These are phyloP conservation scores for Trypanosoma avium DNA, from an alignment of 208 protist genomes.

Conservation along the genomic window DNA sequence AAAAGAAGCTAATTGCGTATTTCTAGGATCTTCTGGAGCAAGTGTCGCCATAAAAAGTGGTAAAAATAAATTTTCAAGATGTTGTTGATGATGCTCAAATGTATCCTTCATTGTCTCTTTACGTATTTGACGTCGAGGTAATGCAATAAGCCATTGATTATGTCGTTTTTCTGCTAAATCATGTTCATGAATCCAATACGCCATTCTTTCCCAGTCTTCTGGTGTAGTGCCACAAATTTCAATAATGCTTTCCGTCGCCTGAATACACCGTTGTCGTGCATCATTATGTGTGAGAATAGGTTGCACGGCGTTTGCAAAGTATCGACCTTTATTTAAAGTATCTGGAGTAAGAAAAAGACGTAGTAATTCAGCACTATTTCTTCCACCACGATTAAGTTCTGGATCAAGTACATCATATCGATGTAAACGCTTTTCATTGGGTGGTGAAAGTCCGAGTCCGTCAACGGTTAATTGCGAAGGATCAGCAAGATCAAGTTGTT, in stretches of 20 bases:
- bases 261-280: conserved; percentile 41
- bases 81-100: conserved; percentile 93
- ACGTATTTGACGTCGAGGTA: conserved; percentile 33
- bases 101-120: conserved; percentile 23
- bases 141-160: conserved; percentile 93
- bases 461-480: conserved; percentile 89
- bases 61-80: conserved; percentile 97
- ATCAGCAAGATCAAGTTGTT: conserved; percentile 65
- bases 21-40: conserved; percentile 87
- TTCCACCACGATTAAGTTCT: conserved; percentile 93
- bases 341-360: conserved; percentile 97
- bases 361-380: conserved; percentile 81
- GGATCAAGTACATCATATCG: conserved; percentile 96
- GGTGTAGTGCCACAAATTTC: conserved; percentile 69
- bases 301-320: conserved; percentile 94
- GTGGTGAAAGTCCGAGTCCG: conserved; percentile 91
- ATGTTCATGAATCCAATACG: conserved; percentile 93
- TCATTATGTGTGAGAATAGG: conserved; percentile 90
- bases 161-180: conserved; percentile 80
- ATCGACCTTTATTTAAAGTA: conserved; percentile 92
- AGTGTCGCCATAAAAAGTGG: conserved; percentile 98
- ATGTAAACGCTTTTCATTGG: conserved; percentile 54
- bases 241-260: conserved; percentile 90
- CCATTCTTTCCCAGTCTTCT: conserved; percentile 94
- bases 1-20: conserved; percentile 92